phyloP scores from a whole-genome alignment of 2,329 filamentous ascomycete species.

The Trichothecium roseum region DNA sequence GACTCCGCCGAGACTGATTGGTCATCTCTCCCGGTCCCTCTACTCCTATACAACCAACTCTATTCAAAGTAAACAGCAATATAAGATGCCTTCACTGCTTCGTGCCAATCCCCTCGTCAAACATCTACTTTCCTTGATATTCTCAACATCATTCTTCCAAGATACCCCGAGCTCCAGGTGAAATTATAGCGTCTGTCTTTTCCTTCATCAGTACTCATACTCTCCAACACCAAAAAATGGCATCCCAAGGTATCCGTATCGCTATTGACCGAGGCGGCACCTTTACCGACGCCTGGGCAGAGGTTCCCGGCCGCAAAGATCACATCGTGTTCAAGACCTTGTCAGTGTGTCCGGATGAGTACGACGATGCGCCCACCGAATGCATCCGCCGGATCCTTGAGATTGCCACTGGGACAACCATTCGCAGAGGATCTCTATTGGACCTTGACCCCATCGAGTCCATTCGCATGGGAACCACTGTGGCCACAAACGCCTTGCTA shows the following conservation, averaged over 20 bases:
- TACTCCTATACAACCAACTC: no score
- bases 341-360: constrained; percentile 62
- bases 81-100: no score
- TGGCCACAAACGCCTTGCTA: constrained; percentile 67
- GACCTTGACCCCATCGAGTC: constrained; percentile 39
- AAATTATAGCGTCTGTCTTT: no score
- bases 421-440: constrained; percentile 22
- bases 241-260: constrained; percentile 5
- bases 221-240: neutral
- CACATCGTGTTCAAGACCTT: constrained; percentile 53
- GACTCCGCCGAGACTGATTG: no score
- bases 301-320: constrained; percentile 5
- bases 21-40: no score
- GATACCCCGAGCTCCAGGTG: no score
- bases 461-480: constrained; percentile 50
- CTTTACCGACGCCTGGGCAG: constrained; percentile 7
- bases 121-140: no score
- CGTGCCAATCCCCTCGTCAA: no score
- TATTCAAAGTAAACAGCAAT: no score
- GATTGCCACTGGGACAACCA: constrained; percentile 17
- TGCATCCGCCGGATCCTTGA: constrained; percentile 47
- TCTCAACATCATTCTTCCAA: no score
- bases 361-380: constrained; percentile 63
- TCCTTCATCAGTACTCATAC: no score
- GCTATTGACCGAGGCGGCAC: constrained; percentile 5